These are phyloP conservation scores for Hericium rajendrae DNA, from an alignment of 768 basidiomycete species.

Conservation along the genomic window DNA sequence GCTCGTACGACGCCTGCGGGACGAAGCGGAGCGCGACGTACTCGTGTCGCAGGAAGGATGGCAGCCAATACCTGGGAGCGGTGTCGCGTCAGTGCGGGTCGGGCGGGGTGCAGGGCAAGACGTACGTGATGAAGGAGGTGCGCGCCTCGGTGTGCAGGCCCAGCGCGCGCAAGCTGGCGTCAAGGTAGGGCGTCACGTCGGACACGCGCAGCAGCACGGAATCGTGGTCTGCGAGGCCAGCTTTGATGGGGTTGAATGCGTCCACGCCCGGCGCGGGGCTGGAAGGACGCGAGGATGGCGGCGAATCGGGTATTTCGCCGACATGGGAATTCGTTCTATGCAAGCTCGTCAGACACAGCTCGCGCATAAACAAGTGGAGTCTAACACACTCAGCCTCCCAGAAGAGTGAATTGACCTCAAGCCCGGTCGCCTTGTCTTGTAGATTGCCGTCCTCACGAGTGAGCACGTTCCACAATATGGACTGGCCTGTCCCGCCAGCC, in stretches of 20 bases:
- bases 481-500: too few species aligned
- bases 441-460: too few species aligned
- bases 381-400: conserved; percentile 6
- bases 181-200: conserved; percentile 27
- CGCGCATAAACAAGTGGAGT: too few species aligned
- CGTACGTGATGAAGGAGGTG: conserved; percentile 38
- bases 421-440: conserved; percentile 2
- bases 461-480: too few species aligned
- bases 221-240: not conserved
- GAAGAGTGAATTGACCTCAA: conserved; percentile 18
- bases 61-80: conserved; percentile 30
- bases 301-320: conserved; percentile 29
- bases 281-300: conserved; percentile 35
- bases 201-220: conserved; percentile 18
- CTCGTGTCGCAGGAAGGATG: too few species aligned
- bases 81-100: not conserved
- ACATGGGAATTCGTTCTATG: too few species aligned
- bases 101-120: conserved; percentile 13
- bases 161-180: conserved; percentile 22
- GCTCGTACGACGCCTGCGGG: too few species aligned
- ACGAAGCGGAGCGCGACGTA: too few species aligned
- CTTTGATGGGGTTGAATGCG: conserved; percentile 2
- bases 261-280: not conserved
- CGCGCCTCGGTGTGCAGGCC: conserved; percentile 33
- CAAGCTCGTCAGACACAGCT: too few species aligned